Conservation (phyloP, 805 yeast genomes). For the Saturnispora serradocipensis region DNA sequence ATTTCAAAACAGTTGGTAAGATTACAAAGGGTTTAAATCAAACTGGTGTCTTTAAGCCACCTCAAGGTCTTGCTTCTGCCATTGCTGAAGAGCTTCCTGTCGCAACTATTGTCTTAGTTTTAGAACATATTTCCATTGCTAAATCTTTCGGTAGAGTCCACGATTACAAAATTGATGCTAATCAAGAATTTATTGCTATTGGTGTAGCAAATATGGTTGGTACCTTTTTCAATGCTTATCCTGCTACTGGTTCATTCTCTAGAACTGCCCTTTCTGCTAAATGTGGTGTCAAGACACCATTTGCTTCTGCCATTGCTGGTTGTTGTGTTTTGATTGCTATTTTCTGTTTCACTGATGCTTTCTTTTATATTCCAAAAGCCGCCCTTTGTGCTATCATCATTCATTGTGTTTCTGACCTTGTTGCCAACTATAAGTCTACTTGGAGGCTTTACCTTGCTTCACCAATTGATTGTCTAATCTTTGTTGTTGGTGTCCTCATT, state of each 20-base stretch:
- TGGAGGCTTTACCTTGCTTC: slow-evolving; percentile 61
- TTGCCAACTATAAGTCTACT: slow-evolving; percentile 60
- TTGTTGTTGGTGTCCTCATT: slow-evolving; percentile 61
- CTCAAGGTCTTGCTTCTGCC: slow-evolving; percentile 45
- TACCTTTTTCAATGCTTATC: slow-evolving; percentile 87
- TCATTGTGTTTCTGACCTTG: slow-evolving; percentile 84
- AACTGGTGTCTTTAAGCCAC: slow-evolving; percentile 64
- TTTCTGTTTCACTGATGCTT: slow-evolving; percentile 73
- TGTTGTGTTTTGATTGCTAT: slow-evolving; percentile 79
- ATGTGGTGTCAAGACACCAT: slow-evolving; percentile 91
- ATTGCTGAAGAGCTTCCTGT: slow-evolving; percentile 80
- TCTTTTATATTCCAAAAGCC: slow-evolving; percentile 86
- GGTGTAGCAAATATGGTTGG: slow-evolving; percentile 88
- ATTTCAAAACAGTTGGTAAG: slow-evolving; percentile 56
- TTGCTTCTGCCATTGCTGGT: slow-evolving; percentile 88
- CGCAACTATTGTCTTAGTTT: slow-evolving; percentile 67
- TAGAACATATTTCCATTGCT: slow-evolving; percentile 90
- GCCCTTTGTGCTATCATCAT: slow-evolving; percentile 80
- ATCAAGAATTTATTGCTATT: slow-evolving; percentile 89
- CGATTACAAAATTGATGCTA: slow-evolving; percentile 84
- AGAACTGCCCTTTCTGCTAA: slow-evolving; percentile 91
- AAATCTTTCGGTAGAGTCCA: slow-evolving; percentile 90
- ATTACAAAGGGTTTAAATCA: slow-evolving; percentile 79
- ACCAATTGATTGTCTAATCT: slow-evolving; percentile 69
- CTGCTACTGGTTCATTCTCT: slow-evolving; percentile 92